Evolutionary conservation across 2,329 filamentous ascomycete genomes (phyloP).

Genomic region (Aspergillus latus): DNA sequence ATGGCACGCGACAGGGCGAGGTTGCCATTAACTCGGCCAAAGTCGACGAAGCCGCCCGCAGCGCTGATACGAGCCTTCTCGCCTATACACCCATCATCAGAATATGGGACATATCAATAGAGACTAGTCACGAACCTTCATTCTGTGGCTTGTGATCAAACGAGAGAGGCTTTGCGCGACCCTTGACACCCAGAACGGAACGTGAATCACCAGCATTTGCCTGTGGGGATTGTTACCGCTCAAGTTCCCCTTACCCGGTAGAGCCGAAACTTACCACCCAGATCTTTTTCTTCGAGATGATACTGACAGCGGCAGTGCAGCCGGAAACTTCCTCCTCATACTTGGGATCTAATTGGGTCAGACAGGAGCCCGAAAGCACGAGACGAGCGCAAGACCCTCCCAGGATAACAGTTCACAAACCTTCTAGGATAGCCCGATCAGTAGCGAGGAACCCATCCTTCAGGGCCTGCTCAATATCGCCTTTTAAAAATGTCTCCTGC

Average conservation of each 20-base stretch:
- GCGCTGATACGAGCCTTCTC: conserved; percentile 96
- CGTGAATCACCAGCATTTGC: conserved; percentile 96
- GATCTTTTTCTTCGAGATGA: conserved; percentile 89
- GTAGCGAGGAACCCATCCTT: conserved; percentile 97
- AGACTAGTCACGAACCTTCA: conserved; percentile 63
- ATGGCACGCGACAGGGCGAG: conserved; percentile 94
- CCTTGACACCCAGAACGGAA: conserved; percentile 93
- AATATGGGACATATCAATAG: background rate
- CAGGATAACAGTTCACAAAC: conserved; percentile 54
- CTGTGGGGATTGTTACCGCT: conserved; percentile 51
- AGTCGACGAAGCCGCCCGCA: conserved; percentile 96
- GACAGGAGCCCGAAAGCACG: background rate
- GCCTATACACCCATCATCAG: conserved; percentile 52
- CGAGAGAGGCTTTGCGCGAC: conserved; percentile 94
- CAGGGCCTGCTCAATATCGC: conserved; percentile 90
- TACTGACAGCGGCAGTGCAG: conserved; percentile 88
- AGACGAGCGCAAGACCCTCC: background rate
- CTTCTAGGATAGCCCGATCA: conserved; percentile 91
- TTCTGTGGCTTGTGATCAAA: conserved; percentile 99
- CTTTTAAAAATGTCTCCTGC: conserved; percentile 88
- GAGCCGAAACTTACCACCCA: conserved; percentile 72
- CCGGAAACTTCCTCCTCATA: conserved; percentile 98
- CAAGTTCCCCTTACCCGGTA: conserved; percentile 5
- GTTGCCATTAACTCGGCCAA: conserved; percentile 97
- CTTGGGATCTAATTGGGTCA: conserved; percentile 69